These are phyloP conservation scores for Eutrema salsugineum DNA, from an alignment of 441 rosid species.

Conservation along the genomic window DNA sequence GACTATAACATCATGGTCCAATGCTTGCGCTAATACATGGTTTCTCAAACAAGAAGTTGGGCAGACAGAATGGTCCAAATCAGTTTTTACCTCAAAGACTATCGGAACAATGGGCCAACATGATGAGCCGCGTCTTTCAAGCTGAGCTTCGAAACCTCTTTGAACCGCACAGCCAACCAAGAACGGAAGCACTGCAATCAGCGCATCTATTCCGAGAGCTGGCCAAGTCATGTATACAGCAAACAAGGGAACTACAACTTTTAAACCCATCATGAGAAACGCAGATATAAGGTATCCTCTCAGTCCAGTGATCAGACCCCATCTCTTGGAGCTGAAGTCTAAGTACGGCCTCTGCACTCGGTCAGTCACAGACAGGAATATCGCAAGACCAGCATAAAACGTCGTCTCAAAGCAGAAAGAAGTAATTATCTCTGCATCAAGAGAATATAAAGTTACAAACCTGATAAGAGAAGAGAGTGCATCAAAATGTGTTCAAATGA, in stretches of 20 bases:
- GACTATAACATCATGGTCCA: background rate
- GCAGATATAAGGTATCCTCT: conserved; percentile 66
- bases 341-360: conserved; percentile 73
- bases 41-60: background rate
- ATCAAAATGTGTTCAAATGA: background rate
- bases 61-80: background rate
- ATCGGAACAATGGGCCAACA: conserved; percentile 88
- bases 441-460: background rate
- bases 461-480: background rate
- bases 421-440: conserved; percentile 57
- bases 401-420: conserved; percentile 56
- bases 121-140: conserved; percentile 57
- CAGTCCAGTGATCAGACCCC: conserved; percentile 86
- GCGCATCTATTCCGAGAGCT: conserved; percentile 52
- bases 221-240: conserved; percentile 68
- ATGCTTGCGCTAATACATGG: background rate
- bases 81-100: conserved; percentile 63
- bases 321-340: conserved; percentile 74
- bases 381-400: conserved; percentile 71
- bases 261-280: conserved; percentile 59
- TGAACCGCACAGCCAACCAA: conserved; percentile 73
- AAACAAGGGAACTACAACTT: conserved; percentile 56
- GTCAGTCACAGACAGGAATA: conserved; percentile 59
- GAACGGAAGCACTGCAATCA: conserved; percentile 71
- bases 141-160: conserved; percentile 47